Conservation (phyloP, 1,139 yeast genomes). For the Tardiomyces blankii region DNA sequence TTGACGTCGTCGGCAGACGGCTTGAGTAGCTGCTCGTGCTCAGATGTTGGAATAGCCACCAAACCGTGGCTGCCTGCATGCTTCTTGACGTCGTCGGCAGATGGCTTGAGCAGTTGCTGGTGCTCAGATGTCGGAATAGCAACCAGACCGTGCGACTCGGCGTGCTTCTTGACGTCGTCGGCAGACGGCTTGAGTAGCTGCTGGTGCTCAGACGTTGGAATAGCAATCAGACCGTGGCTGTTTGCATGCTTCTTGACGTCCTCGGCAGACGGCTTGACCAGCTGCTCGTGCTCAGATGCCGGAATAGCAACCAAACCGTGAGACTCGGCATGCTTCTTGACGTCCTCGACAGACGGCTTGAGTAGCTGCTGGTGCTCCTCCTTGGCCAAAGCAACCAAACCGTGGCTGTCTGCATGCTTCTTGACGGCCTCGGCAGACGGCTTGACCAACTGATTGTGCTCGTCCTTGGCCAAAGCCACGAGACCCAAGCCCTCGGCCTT, state of each 20-base stretch:
- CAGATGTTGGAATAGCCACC: conserved; percentile 18
- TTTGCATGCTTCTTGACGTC: conserved; percentile 13
- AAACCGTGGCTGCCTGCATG: conserved; percentile 26
- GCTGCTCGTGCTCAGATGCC: conserved; percentile 3
- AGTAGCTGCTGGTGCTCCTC: conserved; percentile 8
- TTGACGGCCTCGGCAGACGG: conserved; percentile 14
- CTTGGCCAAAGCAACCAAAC: conserved; percentile 9
- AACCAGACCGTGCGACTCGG: conserved; percentile 5
- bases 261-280: conserved; percentile 7
- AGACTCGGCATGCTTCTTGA: neutral
- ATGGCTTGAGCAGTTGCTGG: conserved; percentile 5
- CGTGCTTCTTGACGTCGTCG: conserved; percentile 5
- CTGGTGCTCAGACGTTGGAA: conserved; percentile 1
- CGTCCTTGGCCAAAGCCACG: conserved; percentile 2
- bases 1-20: conserved; percentile 18
- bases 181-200: conserved; percentile 4
- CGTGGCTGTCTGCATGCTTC: conserved; percentile 7
- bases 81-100: conserved; percentile 4
- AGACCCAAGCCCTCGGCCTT: neutral
- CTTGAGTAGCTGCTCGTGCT: conserved; percentile 10
- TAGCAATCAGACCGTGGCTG: conserved; percentile 7
- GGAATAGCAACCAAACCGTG: conserved; percentile 3
- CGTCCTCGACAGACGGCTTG: conserved; percentile 2
- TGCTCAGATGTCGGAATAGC: conserved; percentile 7
- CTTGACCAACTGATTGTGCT: conserved; percentile 3